phyloP scores from a whole-genome alignment of 305 asterid species.

The Fraxinus angustifolia region DNA sequence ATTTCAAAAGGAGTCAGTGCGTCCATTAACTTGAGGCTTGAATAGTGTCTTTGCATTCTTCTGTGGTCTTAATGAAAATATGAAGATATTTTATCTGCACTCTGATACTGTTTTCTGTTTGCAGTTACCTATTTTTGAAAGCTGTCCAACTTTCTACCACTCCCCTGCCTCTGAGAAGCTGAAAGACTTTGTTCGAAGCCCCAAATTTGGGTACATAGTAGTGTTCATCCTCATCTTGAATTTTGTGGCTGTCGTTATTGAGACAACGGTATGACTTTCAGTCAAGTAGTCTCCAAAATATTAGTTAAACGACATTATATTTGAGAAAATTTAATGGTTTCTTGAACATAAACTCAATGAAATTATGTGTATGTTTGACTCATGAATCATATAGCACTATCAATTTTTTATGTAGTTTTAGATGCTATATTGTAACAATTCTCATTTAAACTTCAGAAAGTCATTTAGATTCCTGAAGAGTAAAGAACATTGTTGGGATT shows the following conservation, averaged over 20 bases:
- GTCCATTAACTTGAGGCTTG: constrained; percentile 12
- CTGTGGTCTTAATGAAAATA: constrained; percentile 8
- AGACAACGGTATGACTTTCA: constrained; percentile 68
- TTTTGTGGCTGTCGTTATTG: constrained; percentile 75
- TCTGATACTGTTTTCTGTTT: constrained; percentile 29
- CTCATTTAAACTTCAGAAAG: background rate
- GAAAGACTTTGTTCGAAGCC: constrained; percentile 62
- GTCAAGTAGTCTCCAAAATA: constrained; percentile 17
- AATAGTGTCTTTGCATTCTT: background rate
- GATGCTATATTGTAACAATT: background rate
- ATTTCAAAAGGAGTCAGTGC: constrained; percentile 87
- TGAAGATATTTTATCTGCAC: constrained; percentile 12
- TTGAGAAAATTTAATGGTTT: constrained; percentile 11
- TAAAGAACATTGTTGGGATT: background rate
- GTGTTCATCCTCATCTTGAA: constrained; percentile 67
- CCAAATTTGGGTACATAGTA: constrained; percentile 62
- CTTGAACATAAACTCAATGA: background rate
- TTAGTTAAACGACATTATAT: constrained; percentile 6
- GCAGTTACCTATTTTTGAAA: constrained; percentile 75
- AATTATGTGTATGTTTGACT: background rate
- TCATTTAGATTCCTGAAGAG: background rate
- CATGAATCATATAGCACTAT: background rate
- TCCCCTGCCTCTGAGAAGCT: constrained; percentile 61
- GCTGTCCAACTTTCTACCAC: constrained; percentile 67
- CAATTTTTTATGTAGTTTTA: background rate